phyloP scores from a whole-genome alignment of 2,329 filamentous ascomycete species.

The Aspergillus sp. region DNA sequence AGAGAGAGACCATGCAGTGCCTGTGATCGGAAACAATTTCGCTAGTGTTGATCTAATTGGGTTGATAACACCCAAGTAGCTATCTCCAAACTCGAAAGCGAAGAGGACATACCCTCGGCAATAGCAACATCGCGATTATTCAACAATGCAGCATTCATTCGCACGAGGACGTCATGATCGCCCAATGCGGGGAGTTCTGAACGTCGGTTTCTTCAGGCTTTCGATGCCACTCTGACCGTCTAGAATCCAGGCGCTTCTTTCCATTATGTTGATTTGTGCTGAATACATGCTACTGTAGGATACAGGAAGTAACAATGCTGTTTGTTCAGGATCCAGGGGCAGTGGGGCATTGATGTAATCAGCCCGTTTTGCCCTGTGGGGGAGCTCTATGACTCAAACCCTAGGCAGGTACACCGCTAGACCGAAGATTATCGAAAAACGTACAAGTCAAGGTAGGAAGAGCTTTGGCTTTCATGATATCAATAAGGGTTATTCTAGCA shows the following conservation, averaged over 20 bases:
- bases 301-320: neutral
- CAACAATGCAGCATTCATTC: conserved; percentile 39
- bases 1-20: neutral
- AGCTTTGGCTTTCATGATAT: no score
- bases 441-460: no score
- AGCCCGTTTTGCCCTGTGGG: neutral
- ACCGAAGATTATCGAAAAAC: no score
- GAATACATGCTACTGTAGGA: neutral
- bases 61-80: conserved; percentile 9
- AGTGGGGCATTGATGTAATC: neutral
- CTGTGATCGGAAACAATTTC: neutral
- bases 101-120: conserved; percentile 12
- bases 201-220: conserved; percentile 47
- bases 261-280: neutral
- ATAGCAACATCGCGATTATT: conserved; percentile 39
- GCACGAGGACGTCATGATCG: conserved; percentile 61
- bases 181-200: conserved; percentile 50
- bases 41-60: no score
- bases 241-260: conserved; percentile 8
- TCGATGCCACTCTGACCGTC: conserved; percentile 26
- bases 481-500: no score
- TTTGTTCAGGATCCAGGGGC: no score
- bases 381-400: neutral
- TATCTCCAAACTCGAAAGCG: no score
- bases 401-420: no score